Conservation (phyloP, 106 monocot species). For the Amphibolis antarctica region DNA sequence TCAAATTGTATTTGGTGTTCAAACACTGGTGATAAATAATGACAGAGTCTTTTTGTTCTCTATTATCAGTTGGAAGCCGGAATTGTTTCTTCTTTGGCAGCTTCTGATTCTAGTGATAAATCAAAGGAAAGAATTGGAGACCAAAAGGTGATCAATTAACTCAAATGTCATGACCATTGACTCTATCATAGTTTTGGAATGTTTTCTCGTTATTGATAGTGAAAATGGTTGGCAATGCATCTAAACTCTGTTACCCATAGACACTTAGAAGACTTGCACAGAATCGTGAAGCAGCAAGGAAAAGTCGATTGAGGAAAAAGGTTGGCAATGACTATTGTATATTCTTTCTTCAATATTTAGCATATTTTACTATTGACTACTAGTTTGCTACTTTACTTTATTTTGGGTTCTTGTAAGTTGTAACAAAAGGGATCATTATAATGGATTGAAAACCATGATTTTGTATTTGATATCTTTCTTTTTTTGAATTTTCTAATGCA, state of each 20-base stretch:
- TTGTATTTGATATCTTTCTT: too few species aligned
- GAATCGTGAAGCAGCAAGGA: slow-evolving; percentile 82
- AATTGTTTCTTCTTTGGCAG: slow-evolving; percentile 24
- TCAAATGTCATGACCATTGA: not conserved
- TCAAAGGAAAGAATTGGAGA: slow-evolving; percentile 57
- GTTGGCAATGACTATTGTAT: slow-evolving; percentile 11
- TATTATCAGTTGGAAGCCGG: slow-evolving; percentile 38
- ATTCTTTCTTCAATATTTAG: not conserved
- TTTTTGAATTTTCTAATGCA: too few species aligned
- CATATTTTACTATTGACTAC: too few species aligned
- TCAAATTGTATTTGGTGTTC: too few species aligned
- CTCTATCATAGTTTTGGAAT: not conserved
- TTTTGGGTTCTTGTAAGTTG: too few species aligned
- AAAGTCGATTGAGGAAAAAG: slow-evolving; percentile 81
- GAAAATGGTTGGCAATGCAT: not conserved
- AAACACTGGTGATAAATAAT: not conserved
- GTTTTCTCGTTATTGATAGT: not conserved
- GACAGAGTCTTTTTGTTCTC: not conserved
- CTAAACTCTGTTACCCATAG: slow-evolving; percentile 15
- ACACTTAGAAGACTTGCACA: slow-evolving; percentile 71
- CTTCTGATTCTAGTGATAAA: slow-evolving; percentile 64
- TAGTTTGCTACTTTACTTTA: too few species aligned
- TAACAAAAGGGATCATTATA: too few species aligned
- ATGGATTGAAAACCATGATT: too few species aligned
- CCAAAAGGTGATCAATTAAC: slow-evolving; percentile 37